phyloP scores from a whole-genome alignment of 192 early-diverging fungal species.

The Coemansia sp. region DNA sequence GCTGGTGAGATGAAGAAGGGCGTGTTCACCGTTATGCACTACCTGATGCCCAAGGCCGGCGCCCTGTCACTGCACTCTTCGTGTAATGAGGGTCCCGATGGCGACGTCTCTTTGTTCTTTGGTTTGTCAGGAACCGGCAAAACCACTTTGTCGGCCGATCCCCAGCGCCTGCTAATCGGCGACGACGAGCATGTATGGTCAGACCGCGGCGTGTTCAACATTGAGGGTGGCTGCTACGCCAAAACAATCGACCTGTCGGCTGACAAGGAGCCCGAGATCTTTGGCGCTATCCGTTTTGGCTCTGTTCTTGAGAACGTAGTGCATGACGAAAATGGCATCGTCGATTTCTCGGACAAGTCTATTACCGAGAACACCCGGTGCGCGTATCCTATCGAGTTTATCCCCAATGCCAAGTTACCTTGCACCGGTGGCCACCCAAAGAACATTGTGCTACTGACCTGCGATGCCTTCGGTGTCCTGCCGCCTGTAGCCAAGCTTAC shows the following conservation, averaged over 20 bases:
- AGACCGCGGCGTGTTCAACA: slow-evolving; percentile 96
- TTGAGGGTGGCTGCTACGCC: slow-evolving; percentile 99
- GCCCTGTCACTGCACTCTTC: slow-evolving; percentile 68
- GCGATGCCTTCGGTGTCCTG: slow-evolving; percentile 91
- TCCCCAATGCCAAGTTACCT: slow-evolving; percentile 89
- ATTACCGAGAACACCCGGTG: slow-evolving; percentile 93
- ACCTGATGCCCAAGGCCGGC: slow-evolving; percentile 90
- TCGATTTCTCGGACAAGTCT: slow-evolving; percentile 76
- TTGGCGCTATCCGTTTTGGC: slow-evolving; percentile 90
- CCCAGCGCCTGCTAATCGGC: slow-evolving; percentile 88
- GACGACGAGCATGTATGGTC: slow-evolving; percentile 99
- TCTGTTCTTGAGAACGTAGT: slow-evolving; percentile 94
- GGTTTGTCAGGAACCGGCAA: slow-evolving; percentile 98
- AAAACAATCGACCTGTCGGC: slow-evolving; percentile 94
- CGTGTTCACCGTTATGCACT: slow-evolving; percentile 98
- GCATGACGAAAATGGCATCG: slow-evolving; percentile 69
- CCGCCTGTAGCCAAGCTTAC: slow-evolving; percentile 85
- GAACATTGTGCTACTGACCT: slow-evolving; percentile 93
- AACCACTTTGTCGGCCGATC: slow-evolving; percentile 96
- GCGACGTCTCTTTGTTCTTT: slow-evolving; percentile 97
- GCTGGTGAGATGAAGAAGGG: slow-evolving; percentile 99
- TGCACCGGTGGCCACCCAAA: slow-evolving; percentile 84
- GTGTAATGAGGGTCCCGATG: slow-evolving; percentile 86
- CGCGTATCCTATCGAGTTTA: slow-evolving; percentile 91
- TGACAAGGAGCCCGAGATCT: slow-evolving; percentile 99